Base-by-base conservation (phyloP, 805 yeast species). In the Candida montana region DNA sequence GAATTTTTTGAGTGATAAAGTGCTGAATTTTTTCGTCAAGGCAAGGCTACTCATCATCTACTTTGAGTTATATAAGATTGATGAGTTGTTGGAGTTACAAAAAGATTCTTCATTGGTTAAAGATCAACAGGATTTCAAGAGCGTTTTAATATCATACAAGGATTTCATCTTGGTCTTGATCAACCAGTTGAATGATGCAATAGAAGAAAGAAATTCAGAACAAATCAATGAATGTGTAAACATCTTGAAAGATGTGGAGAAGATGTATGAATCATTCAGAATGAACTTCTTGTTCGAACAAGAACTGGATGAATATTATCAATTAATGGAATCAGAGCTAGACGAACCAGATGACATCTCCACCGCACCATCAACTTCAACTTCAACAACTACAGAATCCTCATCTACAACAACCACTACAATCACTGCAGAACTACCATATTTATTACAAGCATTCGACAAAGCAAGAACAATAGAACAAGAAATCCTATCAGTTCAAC, bases 181-280 rank as follows among this genome's bases (percentile, higher is more conserved):
- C 20, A 69, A 67, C 35, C 88, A 81, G 52, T 62, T 82, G 44
- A 77, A 79, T 41, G 63, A 61, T 13, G 75, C 83, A 3, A 72
- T 79, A 7, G 69, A 68, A 7, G 56, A 63, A 13, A 73, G 75
- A 27, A 84, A 82, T 51, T 68, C 72, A 16, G 72, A 74, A 32
- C 74, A 74, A 11, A 77, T 79, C 42, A 72, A 77, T 62, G 88
- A 83, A 54, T 81, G 87, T 50, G 66, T 82, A 41, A 77, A 78
- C 0, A 80, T 81, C 24, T 77, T 83, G 23, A 71, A 71, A 45
- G 89, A 82, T 49, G 80, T 83, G 61, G 89, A 82, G 53, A 73
- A 78, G 49, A 83, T 83, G 88, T 82, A 79, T 57, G 81, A 79
- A 35, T 72, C 77, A 0, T 68, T 74, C 61, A 64, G 71, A 39